A percentile compares a stretch with the other conserved stretches of the same genome.
These are phyloP conservation scores for Hapsidospora chrysogenum DNA, from an alignment of 495 filamentous ascomycete species.

Conservation along the genomic window DNA sequence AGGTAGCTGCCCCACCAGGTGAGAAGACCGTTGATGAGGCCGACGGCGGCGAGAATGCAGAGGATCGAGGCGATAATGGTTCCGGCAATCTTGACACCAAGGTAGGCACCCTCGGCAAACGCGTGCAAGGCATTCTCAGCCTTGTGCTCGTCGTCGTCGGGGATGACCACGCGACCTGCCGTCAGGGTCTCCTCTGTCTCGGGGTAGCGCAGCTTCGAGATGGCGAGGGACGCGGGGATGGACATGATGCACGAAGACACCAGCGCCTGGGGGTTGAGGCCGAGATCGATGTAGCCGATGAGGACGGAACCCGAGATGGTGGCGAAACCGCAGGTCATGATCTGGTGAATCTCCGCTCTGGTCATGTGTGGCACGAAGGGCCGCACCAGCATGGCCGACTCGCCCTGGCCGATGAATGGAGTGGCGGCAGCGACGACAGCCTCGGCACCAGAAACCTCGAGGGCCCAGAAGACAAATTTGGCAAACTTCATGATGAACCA, in stretches of 20 bases:
- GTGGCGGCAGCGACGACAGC: conserved; percentile 87
- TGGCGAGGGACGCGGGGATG: conserved; percentile 73
- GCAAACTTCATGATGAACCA: conserved; percentile 81
- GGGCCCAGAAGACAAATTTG: conserved; percentile 75
- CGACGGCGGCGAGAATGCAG: conserved; percentile 72
- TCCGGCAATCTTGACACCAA: conserved; percentile 74
- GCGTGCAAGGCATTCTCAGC: conserved; percentile 71
- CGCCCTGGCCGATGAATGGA: conserved; percentile 86
- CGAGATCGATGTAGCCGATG: conserved; percentile 64
- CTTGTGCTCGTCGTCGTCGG: conserved; percentile 50
- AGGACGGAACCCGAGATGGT: conserved; percentile 58
- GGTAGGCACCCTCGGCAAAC: conserved; percentile 75
- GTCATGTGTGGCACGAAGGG: conserved; percentile 76
- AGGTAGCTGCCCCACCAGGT: conserved; percentile 83
- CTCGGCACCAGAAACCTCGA: conserved; percentile 84
- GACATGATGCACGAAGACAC: conserved; percentile 88
- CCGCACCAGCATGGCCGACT: conserved; percentile 81
- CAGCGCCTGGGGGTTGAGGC: conserved; percentile 69
- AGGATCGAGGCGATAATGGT: conserved; percentile 69
- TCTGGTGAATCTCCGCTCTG: conserved; percentile 70
- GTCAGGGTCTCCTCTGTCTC: conserved; percentile 77
- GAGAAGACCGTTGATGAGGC: conserved; percentile 58
- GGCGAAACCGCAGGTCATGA: conserved; percentile 63
- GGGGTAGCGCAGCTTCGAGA: conserved; percentile 76
- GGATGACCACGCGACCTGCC: conserved; percentile 60